Evolutionary conservation across 2,329 filamentous ascomycete species (phyloP).

Genomic region (Fusarium anthophilum): DNA sequence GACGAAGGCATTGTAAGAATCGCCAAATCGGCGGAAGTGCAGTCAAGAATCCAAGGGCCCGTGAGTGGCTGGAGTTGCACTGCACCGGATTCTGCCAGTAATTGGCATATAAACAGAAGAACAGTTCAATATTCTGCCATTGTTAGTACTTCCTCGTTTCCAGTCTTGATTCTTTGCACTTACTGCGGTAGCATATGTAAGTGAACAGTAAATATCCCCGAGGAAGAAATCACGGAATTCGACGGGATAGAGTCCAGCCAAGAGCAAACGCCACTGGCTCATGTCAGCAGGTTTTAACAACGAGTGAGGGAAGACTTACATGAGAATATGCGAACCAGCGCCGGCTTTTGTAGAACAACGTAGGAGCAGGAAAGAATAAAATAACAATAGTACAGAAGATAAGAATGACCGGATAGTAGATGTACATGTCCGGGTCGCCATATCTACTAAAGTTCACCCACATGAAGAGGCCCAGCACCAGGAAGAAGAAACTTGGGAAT

Average conservation of each 20-base stretch:
- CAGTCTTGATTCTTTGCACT: constrained; percentile 48
- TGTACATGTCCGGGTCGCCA: constrained; percentile 73
- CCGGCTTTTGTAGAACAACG: constrained; percentile 79
- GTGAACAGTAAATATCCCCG: constrained; percentile 96
- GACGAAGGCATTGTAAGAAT: constrained; percentile 87
- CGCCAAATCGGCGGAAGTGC: constrained; percentile 90
- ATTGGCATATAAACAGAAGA: constrained; percentile 92
- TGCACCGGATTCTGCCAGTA: constrained; percentile 76
- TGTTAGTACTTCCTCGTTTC: neutral
- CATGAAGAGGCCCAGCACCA: constrained; percentile 81
- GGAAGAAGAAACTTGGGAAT: constrained; percentile 85
- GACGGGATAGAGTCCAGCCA: constrained; percentile 89
- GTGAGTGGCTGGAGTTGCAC: constrained; percentile 88
- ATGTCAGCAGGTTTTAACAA: constrained; percentile 10
- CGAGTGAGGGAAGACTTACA: constrained; percentile 60
- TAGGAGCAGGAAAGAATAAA: constrained; percentile 78
- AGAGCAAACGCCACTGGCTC: constrained; percentile 79
- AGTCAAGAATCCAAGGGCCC: constrained; percentile 85
- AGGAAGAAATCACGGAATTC: constrained; percentile 98
- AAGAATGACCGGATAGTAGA: constrained; percentile 88
- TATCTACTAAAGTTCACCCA: constrained; percentile 88
- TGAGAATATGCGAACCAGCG: constrained; percentile 91
- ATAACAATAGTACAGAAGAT: constrained; percentile 73
- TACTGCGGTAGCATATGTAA: constrained; percentile 89
- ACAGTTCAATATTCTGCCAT: constrained; percentile 82